phyloP scores from a whole-genome alignment of 139 green algal genomes.

The Coccomyxa sp. region DNA sequence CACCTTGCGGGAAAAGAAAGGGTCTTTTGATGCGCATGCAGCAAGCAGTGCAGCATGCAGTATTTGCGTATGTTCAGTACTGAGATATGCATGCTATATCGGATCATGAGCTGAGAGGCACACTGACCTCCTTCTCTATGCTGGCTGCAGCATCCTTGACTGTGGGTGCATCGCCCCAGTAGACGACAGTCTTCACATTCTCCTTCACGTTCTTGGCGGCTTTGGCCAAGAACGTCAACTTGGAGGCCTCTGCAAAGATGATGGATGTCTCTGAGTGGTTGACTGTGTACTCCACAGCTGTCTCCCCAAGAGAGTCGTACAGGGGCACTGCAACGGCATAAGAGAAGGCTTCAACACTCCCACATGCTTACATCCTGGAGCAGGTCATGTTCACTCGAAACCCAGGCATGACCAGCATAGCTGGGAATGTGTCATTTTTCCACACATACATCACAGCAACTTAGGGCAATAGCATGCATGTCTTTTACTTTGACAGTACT shows the following conservation, averaged over 20 bases:
- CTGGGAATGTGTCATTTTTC: neutral
- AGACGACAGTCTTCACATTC: conserved; percentile 62
- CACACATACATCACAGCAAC: neutral
- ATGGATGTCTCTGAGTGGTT: conserved; percentile 58
- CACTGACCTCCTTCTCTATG: conserved; percentile 7
- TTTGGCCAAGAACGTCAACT: conserved; percentile 42
- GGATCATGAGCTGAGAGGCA: too few species aligned
- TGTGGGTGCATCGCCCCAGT: conserved; percentile 47
- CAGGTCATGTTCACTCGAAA: neutral
- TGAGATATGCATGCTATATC: too few species aligned
- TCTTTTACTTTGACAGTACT: neutral
- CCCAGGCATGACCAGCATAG: neutral
- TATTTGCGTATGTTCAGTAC: too few species aligned
- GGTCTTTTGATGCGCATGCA: too few species aligned
- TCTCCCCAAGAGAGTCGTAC: conserved; percentile 90
- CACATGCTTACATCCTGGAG: conserved; percentile 20
- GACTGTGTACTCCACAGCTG: conserved; percentile 88
- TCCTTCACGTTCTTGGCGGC: conserved; percentile 49
- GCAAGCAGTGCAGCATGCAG: too few species aligned
- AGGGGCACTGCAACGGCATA: conserved; percentile 70
- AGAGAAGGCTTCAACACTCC: neutral
- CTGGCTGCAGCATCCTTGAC: neutral
- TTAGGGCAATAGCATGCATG: conserved; percentile 26
- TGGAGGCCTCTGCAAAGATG: conserved; percentile 45
- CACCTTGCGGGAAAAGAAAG: too few species aligned